Percentiles rank a stretch among this genome's conserved stretches.
phyloP scores from a whole-genome alignment of 164 flowering plant genomes.

The Malania oleifera region DNA sequence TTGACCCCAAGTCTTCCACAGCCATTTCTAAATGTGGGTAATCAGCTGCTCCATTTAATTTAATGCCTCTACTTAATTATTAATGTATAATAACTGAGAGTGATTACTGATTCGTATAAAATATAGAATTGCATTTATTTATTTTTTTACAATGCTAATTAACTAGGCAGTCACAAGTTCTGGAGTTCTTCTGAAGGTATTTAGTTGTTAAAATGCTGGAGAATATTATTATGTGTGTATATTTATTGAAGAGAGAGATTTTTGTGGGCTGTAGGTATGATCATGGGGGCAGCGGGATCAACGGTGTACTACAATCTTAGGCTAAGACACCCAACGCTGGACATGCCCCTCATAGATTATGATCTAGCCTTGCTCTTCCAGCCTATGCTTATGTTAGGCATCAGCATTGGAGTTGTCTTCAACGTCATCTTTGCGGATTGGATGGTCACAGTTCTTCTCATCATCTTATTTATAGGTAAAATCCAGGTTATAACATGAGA shows the following conservation, averaged over 20 bases:
- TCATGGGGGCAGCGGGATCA: slow-evolving; percentile 43
- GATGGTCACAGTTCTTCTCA: slow-evolving; percentile 39
- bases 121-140: too few relatives aligned
- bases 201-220: too few relatives aligned
- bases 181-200: too few relatives aligned
- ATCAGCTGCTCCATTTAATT: too few relatives aligned
- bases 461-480: slow-evolving; percentile 33
- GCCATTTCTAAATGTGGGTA: slow-evolving; percentile 38
- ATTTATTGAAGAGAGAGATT: too few relatives aligned
- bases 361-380: slow-evolving; percentile 38
- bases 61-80: too few relatives aligned
- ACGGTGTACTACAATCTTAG: slow-evolving; percentile 37
- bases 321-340: slow-evolving; percentile 35
- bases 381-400: slow-evolving; percentile 40
- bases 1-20: slow-evolving; percentile 43
- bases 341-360: slow-evolving; percentile 38
- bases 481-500: not conserved
- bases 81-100: too few relatives aligned
- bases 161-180: too few relatives aligned
- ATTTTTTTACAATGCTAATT: too few relatives aligned
- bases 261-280: slow-evolving; percentile 27
- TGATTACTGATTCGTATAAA: too few relatives aligned
- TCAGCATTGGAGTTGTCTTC: slow-evolving; percentile 38
- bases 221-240: too few relatives aligned
- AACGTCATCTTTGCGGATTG: slow-evolving; percentile 39